Conservation (phyloP, 2,329 filamentous ascomycete species). For the Pseudocercospora vitis region DNA sequence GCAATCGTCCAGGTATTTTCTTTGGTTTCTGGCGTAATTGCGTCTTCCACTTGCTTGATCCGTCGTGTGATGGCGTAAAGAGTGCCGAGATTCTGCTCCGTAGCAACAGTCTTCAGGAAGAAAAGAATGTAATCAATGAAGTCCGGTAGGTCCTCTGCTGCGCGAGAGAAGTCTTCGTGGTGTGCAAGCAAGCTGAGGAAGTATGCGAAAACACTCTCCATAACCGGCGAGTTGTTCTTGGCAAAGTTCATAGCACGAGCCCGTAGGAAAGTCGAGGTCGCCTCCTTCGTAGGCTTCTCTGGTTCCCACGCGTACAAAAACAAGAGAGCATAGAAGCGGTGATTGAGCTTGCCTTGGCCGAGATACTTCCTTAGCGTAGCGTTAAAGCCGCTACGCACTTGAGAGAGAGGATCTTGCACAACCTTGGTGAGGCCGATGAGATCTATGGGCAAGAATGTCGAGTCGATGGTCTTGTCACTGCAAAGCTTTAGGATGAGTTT, state of each 20-base stretch:
- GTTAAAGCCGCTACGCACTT: slow-evolving; percentile 77
- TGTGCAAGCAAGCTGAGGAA: slow-evolving; percentile 87
- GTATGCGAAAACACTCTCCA: slow-evolving; percentile 80
- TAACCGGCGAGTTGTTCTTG: slow-evolving; percentile 55
- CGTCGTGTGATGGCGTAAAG: slow-evolving; percentile 91
- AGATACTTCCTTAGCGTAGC: slow-evolving; percentile 89
- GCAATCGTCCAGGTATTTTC: slow-evolving; percentile 82
- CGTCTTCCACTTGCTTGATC: slow-evolving; percentile 86
- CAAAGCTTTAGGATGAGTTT: slow-evolving; percentile 81
- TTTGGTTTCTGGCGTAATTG: slow-evolving; percentile 65
- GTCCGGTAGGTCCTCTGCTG: slow-evolving; percentile 69
- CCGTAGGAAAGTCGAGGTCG: slow-evolving; percentile 83
- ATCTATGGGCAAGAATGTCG: slow-evolving; percentile 66
- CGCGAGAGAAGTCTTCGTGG: slow-evolving; percentile 79
- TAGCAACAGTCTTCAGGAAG: slow-evolving; percentile 79
- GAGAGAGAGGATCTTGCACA: slow-evolving; percentile 71
- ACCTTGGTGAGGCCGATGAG: slow-evolving; percentile 83
- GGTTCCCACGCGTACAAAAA: slow-evolving; percentile 94
- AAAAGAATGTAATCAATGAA: slow-evolving; percentile 88
- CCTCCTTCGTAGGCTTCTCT: slow-evolving; percentile 66
- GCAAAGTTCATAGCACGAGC: slow-evolving; percentile 71
- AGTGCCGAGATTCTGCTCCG: slow-evolving; percentile 80
- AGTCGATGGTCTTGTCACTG: slow-evolving; percentile 72
- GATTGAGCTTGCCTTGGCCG: slow-evolving; percentile 66
- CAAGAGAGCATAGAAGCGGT: slow-evolving; percentile 83